Conservation (phyloP, 176 grass and related monocot species). For the Avena sativa region DNA sequence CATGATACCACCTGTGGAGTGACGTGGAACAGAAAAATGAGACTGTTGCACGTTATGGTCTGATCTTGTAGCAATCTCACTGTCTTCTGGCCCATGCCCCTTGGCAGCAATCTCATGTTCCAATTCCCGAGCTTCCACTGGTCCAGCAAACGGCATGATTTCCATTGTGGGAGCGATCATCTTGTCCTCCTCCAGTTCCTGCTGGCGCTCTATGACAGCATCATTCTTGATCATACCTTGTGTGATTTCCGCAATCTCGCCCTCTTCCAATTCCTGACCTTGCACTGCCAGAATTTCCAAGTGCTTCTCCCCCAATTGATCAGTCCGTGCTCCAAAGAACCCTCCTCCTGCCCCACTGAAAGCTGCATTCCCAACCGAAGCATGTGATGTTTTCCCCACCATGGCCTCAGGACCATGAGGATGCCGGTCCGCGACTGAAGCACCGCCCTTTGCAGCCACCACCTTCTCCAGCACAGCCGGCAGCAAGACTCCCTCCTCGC, state of each 20-base stretch:
- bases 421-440: too few relatives aligned
- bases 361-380: too few relatives aligned
- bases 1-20: not conserved
- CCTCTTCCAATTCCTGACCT: not conserved
- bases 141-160: not conserved
- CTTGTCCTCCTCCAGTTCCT: too few relatives aligned
- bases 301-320: too few relatives aligned
- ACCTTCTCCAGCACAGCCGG: too few relatives aligned
- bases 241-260: not conserved
- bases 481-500: too few relatives aligned
- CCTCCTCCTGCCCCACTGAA: too few relatives aligned
- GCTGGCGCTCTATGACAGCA: not conserved
- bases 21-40: not conserved
- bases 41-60: not conserved
- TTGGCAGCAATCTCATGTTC: not conserved
- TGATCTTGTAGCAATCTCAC: not conserved
- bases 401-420: too few relatives aligned
- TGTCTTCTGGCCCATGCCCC: not conserved
- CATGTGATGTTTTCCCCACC: too few relatives aligned
- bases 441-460: too few relatives aligned
- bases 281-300: not conserved
- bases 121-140: not conserved
- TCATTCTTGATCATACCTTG: not conserved
- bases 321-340: too few relatives aligned
- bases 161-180: not conserved